Conservation (phyloP, 169 alveolate species). For the Eimeria praecox region DNA sequence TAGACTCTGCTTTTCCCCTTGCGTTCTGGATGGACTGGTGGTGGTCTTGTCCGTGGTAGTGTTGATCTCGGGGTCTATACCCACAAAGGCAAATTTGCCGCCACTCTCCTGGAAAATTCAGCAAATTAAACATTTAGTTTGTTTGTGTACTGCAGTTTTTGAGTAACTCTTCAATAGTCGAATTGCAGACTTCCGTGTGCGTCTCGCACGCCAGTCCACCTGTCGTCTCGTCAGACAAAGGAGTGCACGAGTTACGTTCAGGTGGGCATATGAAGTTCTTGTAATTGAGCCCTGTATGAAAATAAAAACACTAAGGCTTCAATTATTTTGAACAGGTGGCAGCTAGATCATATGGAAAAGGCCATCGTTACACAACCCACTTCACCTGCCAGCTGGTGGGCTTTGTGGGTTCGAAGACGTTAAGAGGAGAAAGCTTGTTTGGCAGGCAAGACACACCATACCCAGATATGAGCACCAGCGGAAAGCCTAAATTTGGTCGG, state of each 20-base stretch:
- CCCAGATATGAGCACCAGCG: no score
- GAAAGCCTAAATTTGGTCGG: neutral
- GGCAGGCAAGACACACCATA: neutral
- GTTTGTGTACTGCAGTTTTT: neutral
- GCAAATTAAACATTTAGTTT: neutral
- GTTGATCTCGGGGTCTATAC: neutral
- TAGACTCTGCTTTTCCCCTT: neutral
- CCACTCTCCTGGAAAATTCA: neutral
- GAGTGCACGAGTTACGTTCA: neutral
- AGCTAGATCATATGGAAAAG: neutral
- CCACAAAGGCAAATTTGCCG: neutral
- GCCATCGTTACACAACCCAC: neutral
- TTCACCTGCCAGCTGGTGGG: neutral
- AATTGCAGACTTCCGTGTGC: neutral
- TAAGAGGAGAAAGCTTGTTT: neutral
- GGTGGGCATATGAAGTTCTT: neutral
- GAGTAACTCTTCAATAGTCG: neutral
- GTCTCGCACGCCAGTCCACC: neutral
- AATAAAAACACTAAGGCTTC: neutral
- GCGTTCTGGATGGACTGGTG: neutral
- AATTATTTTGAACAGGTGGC: neutral
- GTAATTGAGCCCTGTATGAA: neutral
- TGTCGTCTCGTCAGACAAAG: neutral
- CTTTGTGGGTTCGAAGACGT: neutral
- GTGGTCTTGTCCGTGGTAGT: neutral